Conservation (phyloP, 108 stramenopile genomes). For the Aurantiochytrium sp. region DNA sequence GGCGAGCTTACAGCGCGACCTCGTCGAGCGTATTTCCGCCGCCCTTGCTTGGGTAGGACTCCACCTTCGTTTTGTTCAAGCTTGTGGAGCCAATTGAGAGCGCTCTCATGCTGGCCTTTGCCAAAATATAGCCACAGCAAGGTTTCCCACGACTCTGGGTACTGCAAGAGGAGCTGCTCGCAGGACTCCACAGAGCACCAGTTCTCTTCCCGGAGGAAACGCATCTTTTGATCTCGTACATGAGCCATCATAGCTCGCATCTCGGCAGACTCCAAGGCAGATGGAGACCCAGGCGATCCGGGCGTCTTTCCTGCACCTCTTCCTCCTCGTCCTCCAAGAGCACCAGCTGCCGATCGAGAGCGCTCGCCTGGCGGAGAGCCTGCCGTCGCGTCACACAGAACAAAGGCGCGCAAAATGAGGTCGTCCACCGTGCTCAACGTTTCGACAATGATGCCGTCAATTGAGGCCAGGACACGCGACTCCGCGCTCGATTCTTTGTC, state of each 20-base stretch:
- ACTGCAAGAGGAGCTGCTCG: background rate
- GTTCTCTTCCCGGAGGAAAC: background rate
- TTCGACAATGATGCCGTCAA: background rate
- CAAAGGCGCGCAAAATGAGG: background rate
- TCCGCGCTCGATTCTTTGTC: background rate
- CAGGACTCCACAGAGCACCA: background rate
- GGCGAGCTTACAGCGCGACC: background rate
- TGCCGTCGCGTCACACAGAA: background rate
- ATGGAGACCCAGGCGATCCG: background rate
- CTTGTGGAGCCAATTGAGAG: background rate
- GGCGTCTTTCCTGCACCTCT: background rate
- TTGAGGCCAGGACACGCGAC: background rate
- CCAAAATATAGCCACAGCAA: conserved; percentile 8
- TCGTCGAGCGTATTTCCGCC: background rate
- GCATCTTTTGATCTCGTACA: background rate
- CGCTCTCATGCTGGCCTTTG: background rate
- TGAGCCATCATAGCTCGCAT: background rate
- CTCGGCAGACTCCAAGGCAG: background rate
- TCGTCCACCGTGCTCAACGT: background rate
- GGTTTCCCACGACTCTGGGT: background rate
- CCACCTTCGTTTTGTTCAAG: background rate
- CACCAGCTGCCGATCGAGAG: no score
- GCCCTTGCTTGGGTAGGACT: background rate
- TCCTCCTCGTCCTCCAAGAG: no score
- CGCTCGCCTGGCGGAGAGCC: background rate